phyloP scores from a whole-genome alignment of 176 grass and related monocot species.

The Zoysia japonica region DNA sequence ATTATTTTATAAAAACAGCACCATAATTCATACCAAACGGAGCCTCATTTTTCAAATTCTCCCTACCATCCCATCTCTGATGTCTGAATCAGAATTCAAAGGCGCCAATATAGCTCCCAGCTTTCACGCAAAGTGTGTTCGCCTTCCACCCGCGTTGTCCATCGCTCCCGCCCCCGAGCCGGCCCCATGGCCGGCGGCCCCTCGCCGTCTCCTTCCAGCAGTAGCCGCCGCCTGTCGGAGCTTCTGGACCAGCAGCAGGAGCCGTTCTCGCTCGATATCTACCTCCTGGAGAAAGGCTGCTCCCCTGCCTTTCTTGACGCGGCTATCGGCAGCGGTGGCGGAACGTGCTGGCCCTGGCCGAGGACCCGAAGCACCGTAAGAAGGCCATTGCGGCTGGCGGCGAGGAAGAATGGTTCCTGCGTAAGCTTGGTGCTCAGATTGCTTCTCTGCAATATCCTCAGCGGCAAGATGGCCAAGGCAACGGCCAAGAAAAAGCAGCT shows the following conservation, averaged over 20 bases:
- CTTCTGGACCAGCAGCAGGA: conserved; percentile 52
- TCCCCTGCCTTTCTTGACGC: conserved; percentile 18
- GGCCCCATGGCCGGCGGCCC: not conserved
- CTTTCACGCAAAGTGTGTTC: not conserved
- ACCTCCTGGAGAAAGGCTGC: conserved; percentile 56
- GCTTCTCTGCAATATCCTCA: conserved; percentile 34
- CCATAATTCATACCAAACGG: no score
- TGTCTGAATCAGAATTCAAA: no score
- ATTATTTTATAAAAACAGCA: no score
- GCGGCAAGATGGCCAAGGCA: not conserved
- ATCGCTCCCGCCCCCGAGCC: not conserved
- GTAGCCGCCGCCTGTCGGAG: conserved; percentile 33
- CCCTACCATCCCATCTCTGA: not conserved
- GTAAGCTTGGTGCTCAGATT: not conserved
- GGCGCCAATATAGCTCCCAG: not conserved
- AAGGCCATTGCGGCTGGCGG: not conserved
- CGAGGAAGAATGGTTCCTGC: not conserved
- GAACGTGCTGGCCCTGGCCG: conserved; percentile 36
- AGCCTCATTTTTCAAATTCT: not conserved
- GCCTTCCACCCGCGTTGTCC: not conserved
- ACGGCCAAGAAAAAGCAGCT: not conserved
- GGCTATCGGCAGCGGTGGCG: not conserved
- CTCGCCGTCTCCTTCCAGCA: conserved; percentile 1
- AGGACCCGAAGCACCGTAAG: not conserved
- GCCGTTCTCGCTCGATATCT: conserved; percentile 51